Conservation (phyloP, 2,329 filamentous ascomycete species). For the Botrytis porri region DNA sequence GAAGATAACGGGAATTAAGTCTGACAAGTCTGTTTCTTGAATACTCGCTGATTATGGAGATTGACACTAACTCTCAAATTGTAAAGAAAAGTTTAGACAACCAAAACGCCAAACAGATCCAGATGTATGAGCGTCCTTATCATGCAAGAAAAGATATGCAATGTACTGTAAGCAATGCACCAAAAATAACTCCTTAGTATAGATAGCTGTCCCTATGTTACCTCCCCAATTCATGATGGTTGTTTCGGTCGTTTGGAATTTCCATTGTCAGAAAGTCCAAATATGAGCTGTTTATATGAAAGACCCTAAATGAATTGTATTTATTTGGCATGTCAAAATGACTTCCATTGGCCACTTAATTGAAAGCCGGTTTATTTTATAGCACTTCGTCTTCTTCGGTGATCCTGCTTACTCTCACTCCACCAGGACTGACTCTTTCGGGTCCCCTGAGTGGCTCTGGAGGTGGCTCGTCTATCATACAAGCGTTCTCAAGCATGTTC, state of each 20-base stretch:
- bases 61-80: conserved; percentile 4
- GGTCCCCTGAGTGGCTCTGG: conserved; percentile 40
- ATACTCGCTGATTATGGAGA: conserved; percentile 9
- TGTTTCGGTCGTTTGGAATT: not conserved
- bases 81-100: not conserved
- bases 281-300: conserved; percentile 3
- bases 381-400: conserved; percentile 37
- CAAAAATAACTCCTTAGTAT: conserved; percentile 11
- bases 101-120: conserved; percentile 7
- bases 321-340: not conserved
- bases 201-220: not conserved
- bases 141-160: not conserved
- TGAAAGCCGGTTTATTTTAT: conserved; percentile 20
- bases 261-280: not conserved
- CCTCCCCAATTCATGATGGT: conserved; percentile 7
- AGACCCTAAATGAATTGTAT: not conserved
- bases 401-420: conserved; percentile 33
- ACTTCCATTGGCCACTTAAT: not conserved
- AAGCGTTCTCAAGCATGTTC: conserved; percentile 94
- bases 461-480: conserved; percentile 82
- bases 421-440: conserved; percentile 33
- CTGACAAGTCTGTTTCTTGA: conserved; percentile 15
- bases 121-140: not conserved
- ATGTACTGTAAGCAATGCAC: conserved; percentile 10
- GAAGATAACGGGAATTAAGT: not conserved